These are phyloP conservation scores for Ceriops tagal DNA, from an alignment of 345 rosid species.

Conservation along the genomic window DNA sequence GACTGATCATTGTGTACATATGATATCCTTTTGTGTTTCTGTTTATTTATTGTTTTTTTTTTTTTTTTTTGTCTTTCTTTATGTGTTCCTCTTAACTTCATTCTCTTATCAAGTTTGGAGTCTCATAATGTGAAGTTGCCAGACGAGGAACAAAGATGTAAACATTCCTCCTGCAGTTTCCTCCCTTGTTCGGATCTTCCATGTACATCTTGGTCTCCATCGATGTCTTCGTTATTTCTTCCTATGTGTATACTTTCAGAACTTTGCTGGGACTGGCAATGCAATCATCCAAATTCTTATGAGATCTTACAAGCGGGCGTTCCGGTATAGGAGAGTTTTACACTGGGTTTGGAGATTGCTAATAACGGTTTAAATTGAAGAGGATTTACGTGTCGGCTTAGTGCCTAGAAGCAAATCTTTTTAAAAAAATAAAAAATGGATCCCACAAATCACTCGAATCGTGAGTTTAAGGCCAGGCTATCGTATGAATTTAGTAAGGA, in stretches of 20 bases:
- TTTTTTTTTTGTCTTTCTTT: background rate
- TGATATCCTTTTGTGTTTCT: background rate
- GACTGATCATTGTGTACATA: slow-evolving; percentile 41
- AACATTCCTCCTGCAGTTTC: slow-evolving; percentile 8
- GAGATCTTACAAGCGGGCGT: background rate
- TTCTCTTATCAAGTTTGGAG: slow-evolving; percentile 13
- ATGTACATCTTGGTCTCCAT: slow-evolving; percentile 1
- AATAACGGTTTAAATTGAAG: too few relatives aligned
- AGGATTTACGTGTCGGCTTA: too few relatives aligned
- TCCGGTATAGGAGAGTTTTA: too few relatives aligned
- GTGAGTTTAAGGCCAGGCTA: too few relatives aligned
- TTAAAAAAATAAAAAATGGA: too few relatives aligned
- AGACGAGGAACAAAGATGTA: slow-evolving; percentile 16
- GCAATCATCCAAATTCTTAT: background rate
- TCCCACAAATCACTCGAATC: too few relatives aligned
- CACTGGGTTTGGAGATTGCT: too few relatives aligned
- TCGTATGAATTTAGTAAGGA: too few relatives aligned
- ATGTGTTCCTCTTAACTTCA: background rate
- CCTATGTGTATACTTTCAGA: background rate
- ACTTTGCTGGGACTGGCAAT: slow-evolving; percentile 1
- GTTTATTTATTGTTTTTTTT: too few relatives aligned
- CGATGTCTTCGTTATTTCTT: slow-evolving; percentile 8
- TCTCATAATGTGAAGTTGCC: slow-evolving; percentile 11
- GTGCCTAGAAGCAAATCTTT: too few relatives aligned
- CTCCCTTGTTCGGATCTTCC: slow-evolving; percentile 5